Conservation (phyloP, 2,329 filamentous ascomycete genomes). For the Aureobasidium sp. region DNA sequence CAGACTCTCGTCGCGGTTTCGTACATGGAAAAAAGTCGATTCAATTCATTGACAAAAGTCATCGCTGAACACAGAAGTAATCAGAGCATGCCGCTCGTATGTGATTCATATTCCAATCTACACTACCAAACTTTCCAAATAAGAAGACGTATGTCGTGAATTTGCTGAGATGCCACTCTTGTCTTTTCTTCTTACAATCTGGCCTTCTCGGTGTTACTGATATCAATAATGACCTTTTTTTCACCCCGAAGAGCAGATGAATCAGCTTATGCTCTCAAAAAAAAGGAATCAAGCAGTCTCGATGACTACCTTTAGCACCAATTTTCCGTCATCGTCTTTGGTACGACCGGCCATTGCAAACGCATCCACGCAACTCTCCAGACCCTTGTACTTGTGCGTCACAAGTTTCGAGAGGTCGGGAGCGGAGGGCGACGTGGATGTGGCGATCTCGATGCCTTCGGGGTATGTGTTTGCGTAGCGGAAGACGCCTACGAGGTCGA, state of each 20-base stretch:
- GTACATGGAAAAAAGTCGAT: too few relatives aligned
- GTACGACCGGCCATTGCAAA: constrained; percentile 66
- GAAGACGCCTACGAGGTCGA: constrained; percentile 73
- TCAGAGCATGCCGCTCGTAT: too few relatives aligned
- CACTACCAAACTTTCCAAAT: not conserved
- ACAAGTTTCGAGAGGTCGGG: constrained; percentile 64
- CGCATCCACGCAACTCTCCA: constrained; percentile 55
- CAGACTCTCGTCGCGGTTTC: too few relatives aligned
- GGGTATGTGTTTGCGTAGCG: constrained; percentile 70
- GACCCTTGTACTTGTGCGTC: constrained; percentile 63
- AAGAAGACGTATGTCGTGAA: too few relatives aligned
- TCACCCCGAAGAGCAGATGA: too few relatives aligned
- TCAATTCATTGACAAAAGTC: too few relatives aligned
- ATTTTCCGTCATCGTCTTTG: constrained; percentile 57
- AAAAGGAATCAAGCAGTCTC: constrained; percentile 28
- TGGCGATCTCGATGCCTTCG: constrained; percentile 58
- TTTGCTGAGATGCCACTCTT: too few relatives aligned
- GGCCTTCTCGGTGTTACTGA: not conserved
- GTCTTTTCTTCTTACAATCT: too few relatives aligned
- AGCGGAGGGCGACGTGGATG: constrained; percentile 42
- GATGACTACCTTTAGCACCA: constrained; percentile 65
- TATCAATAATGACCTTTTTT: not conserved
- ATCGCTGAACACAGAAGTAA: too few relatives aligned
- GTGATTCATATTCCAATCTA: too few relatives aligned
- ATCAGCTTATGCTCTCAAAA: too few relatives aligned